phyloP scores from a whole-genome alignment of 2,329 filamentous ascomycete species.

The Claviceps digitariae region DNA sequence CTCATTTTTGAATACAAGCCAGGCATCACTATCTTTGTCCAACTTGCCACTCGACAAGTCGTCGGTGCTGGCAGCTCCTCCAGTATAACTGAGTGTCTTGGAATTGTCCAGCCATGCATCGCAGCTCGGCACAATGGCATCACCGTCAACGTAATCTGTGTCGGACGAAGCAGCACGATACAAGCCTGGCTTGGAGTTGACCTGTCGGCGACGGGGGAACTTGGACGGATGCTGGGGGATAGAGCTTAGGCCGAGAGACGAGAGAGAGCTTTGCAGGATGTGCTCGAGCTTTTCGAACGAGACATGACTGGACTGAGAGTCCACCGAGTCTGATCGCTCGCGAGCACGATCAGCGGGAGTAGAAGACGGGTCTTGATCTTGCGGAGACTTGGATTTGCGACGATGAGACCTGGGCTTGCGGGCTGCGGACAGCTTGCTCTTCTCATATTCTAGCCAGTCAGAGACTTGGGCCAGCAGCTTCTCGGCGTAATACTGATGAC shows the following conservation, averaged over 20 bases:
- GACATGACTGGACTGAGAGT: slow-evolving; percentile 53
- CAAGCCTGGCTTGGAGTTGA: slow-evolving; percentile 21
- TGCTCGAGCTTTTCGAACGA: slow-evolving; percentile 70
- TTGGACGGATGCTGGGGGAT: slow-evolving; percentile 30
- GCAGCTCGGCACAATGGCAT: slow-evolving; percentile 69
- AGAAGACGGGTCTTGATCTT: slow-evolving; percentile 13
- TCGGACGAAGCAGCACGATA: slow-evolving; percentile 55
- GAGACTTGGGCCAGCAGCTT: slow-evolving; percentile 60
- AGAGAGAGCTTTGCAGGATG: slow-evolving; percentile 59
- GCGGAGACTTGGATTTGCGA: slow-evolving; percentile 28
- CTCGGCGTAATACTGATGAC: slow-evolving; percentile 31
- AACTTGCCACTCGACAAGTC: slow-evolving; percentile 29
- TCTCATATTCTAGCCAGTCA: slow-evolving; percentile 76
- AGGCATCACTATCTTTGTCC: slow-evolving; percentile 60
- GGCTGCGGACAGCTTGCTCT: slow-evolving; percentile 45
- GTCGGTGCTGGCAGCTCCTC: slow-evolving; percentile 29
- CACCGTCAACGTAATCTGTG: slow-evolving; percentile 72
- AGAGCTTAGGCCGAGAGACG: slow-evolving; percentile 34
- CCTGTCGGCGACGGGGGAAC: slow-evolving; percentile 27
- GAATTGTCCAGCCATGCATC: slow-evolving; percentile 81
- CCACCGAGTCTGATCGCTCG: slow-evolving; percentile 39
- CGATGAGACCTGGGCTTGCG: slow-evolving; percentile 17
- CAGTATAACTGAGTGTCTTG: slow-evolving; percentile 67
- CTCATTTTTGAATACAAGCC: slow-evolving; percentile 82
- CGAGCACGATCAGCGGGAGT: slow-evolving; percentile 8